Evolutionary conservation across 306 rosid genomes (phyloP).

Genomic region (Heteromeles arbutifolia): DNA sequence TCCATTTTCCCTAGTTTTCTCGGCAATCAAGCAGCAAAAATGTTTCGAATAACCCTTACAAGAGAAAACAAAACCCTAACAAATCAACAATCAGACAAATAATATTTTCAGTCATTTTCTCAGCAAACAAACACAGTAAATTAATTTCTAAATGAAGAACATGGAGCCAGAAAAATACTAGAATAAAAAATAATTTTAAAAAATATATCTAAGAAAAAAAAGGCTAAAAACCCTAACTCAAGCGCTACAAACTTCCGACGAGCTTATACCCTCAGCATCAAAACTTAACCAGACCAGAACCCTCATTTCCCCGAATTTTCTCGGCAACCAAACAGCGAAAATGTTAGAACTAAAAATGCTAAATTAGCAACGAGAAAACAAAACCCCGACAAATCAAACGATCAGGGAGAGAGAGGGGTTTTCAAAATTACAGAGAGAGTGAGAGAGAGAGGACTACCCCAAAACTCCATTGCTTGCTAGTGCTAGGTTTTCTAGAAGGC

Average conservation of each 20-base stretch:
- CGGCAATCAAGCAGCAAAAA: neutral
- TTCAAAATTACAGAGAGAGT: neutral
- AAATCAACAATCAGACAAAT: neutral
- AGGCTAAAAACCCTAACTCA: neutral
- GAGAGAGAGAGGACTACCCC: slow-evolving; percentile 32
- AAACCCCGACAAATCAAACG: neutral
- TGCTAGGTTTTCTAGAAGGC: slow-evolving; percentile 1
- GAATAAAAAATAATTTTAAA: neutral
- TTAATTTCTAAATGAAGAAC: neutral
- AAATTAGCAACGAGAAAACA: neutral
- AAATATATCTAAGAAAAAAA: neutral
- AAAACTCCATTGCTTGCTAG: slow-evolving; percentile 33
- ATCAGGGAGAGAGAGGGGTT: neutral
- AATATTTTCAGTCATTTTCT: neutral
- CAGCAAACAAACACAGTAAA: neutral
- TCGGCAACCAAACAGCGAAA: slow-evolving; percentile 1
- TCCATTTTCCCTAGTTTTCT: slow-evolving; percentile 1
- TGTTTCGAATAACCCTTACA: neutral
- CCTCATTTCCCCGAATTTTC: neutral
- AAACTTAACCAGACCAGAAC: neutral
- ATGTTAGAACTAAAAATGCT: neutral
- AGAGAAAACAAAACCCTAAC: neutral
- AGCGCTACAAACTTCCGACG: neutral
- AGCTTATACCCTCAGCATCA: neutral
- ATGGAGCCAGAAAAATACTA: neutral